Evolutionary conservation across 768 basidiomycete species (phyloP).

Genomic region (Rhodotorula sphaerocarpa): DNA sequence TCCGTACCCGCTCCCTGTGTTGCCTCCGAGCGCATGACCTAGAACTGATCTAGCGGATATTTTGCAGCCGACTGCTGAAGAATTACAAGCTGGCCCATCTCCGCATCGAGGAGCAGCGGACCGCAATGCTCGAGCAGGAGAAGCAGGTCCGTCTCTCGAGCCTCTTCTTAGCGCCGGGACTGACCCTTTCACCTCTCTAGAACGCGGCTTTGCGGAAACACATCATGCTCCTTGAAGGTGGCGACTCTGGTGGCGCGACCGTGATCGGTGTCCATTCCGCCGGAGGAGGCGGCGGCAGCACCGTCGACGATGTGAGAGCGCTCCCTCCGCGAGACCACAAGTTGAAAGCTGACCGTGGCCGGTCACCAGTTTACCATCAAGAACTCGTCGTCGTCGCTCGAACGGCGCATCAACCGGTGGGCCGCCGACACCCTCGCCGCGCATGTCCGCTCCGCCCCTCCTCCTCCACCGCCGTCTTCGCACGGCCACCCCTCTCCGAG

Average conservation of each 20-base stretch:
- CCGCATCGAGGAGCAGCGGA: constrained; percentile 27
- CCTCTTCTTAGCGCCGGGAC: not conserved
- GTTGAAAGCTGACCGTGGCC: constrained; percentile 50
- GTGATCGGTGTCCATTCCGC: constrained; percentile 31
- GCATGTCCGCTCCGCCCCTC: constrained; percentile 52
- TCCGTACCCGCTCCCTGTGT: not conserved
- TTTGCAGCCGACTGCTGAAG: constrained; percentile 33
- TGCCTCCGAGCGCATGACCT: not conserved
- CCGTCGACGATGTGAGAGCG: constrained; percentile 28
- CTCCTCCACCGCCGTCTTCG: constrained; percentile 54
- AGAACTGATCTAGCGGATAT: not conserved
- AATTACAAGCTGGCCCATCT: constrained; percentile 34
- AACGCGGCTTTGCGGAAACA: constrained; percentile 64
- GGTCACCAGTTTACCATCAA: constrained; percentile 73
- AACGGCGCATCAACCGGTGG: constrained; percentile 78
- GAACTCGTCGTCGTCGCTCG: constrained; percentile 74
- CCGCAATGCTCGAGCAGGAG: constrained; percentile 32
- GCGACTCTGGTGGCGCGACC: constrained; percentile 41
- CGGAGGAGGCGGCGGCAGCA: constrained; percentile 26
- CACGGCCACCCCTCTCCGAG: too few relatives aligned
- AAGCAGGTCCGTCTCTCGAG: constrained; percentile 16
- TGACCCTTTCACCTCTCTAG: constrained; percentile 40
- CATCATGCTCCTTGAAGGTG: constrained; percentile 67
- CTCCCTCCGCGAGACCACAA: not conserved
- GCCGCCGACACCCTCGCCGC: constrained; percentile 62